Base-by-base conservation (phyloP, 345 rosid species). In the Populus ilicifolia region DNA sequence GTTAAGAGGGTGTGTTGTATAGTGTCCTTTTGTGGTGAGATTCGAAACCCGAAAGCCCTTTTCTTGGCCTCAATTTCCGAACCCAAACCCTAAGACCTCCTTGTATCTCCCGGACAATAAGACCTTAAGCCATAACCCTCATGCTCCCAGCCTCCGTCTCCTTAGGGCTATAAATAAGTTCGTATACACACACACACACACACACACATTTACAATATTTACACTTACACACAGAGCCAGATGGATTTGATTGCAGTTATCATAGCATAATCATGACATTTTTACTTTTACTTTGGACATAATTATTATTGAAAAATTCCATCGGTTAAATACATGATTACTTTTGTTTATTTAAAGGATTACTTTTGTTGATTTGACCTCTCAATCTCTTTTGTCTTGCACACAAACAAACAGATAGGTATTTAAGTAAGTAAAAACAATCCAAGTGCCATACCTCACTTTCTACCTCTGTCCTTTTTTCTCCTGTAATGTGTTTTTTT, bases 331-430 rank as follows among this genome's bases (percentile, higher is more conserved):
- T 75, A 83, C 72, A 69, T 27, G 36, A 48, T 74, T 80, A 65
- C 83, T 80, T 79, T 69, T 76, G 71, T 41, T 41, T 41, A 5
- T 39, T 41, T 41, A 1, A 41, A 41, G 11, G 44, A 41, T 41
- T 80, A 59, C 83, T 80, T 79, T 65, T 76, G 71, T 18, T 85
- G 88, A 88, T 78, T 79, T 88, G 90, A 88, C 90, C 78, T 65
- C 67, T 88, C 90, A 75, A 77, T 82, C 78, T 79, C 83, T 80
- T 86, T 78, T 83, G 82, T 75, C 82, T 63, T 77, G n/a, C 82
- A 52, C 77, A 64, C 48, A 69, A 20, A 29, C 50, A 44, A n/a
- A 67, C 78, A 73, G 71, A 71, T 38, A 50, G 71, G 75, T 78
- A 76, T 81, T 83, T 66, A 83, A 78, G 83, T 82, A 81, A 70